Evolutionary conservation across 768 basidiomycete species (phyloP).

Genomic region (Termitomyces sp.): DNA sequence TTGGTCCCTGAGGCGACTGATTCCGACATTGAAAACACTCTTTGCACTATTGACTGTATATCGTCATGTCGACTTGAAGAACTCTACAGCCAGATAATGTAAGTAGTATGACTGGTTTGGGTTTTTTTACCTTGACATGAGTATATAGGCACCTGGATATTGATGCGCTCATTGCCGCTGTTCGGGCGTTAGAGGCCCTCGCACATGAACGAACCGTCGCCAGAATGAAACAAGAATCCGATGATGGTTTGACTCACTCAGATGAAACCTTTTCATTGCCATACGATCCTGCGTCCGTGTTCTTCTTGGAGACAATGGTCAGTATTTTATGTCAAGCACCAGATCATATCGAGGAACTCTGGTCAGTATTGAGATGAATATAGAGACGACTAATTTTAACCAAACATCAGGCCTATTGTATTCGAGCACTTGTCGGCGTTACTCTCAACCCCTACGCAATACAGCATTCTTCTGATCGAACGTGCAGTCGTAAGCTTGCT

Average conservation of each 20-base stretch:
- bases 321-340: constrained; percentile 78
- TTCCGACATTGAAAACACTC: constrained; percentile 86
- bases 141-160: constrained; percentile 63
- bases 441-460: constrained; percentile 69
- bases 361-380: constrained; percentile 43
- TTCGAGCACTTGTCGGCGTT: constrained; percentile 90
- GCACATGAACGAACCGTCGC: constrained; percentile 89
- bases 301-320: constrained; percentile 92
- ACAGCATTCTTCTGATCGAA: constrained; percentile 89
- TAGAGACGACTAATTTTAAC: not conserved
- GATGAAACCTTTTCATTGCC: constrained; percentile 56
- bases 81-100: constrained; percentile 92
- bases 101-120: constrained; percentile 23
- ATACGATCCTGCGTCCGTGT: constrained; percentile 94
- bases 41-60: constrained; percentile 94
- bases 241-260: constrained; percentile 42
- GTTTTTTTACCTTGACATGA: not conserved
- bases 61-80: constrained; percentile 91
- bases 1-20: constrained; percentile 86
- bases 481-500: constrained; percentile 88
- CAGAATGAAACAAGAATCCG: constrained; percentile 61
- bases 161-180: constrained; percentile 76
- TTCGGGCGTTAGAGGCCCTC: constrained; percentile 83
- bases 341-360: constrained; percentile 80
- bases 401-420: constrained; percentile 73